These are phyloP conservation scores for Colletotrichum truncatum DNA, from an alignment of 2,329 filamentous ascomycete genomes.

Conservation along the genomic window DNA sequence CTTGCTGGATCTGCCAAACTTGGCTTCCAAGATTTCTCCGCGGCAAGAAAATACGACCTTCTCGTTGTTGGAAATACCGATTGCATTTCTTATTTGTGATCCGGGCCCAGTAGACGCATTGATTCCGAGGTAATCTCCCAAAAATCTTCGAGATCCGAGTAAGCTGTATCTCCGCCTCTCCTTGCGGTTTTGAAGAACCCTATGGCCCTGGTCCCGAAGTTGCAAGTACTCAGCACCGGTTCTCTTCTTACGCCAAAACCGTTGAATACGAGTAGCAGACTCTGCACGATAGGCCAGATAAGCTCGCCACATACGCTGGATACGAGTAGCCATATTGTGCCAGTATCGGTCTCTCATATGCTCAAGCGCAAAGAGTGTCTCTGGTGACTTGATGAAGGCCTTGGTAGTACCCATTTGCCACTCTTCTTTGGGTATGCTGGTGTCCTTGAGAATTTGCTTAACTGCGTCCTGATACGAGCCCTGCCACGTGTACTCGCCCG, in stretches of 20 bases:
- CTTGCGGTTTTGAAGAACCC: conserved; percentile 83
- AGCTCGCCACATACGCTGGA: conserved; percentile 96
- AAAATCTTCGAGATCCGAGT: conserved; percentile 88
- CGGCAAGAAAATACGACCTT: conserved; percentile 88
- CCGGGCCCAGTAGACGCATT: conserved; percentile 83
- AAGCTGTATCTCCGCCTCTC: conserved; percentile 92
- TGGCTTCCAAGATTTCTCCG: conserved; percentile 88
- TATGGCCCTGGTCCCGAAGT: conserved; percentile 87
- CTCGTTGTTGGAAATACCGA: conserved; percentile 78
- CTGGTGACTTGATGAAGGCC: conserved; percentile 97
- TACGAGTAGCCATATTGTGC: conserved; percentile 99
- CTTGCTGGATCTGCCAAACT: conserved; percentile 96
- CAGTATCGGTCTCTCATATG: conserved; percentile 98
- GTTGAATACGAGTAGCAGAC: conserved; percentile 91
- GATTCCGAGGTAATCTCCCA: conserved; percentile 94
- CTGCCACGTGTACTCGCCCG: conserved; percentile 96
- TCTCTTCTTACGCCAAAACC: conserved; percentile 94
- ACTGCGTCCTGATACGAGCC: conserved; percentile 89
- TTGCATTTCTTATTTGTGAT: conserved; percentile 79
- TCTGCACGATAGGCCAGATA: conserved; percentile 93
- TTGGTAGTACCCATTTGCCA: conserved; percentile 98
- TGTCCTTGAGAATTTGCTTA: conserved; percentile 94
- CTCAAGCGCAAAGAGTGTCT: conserved; percentile 95
- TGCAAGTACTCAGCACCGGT: conserved; percentile 90
- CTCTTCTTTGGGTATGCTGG: conserved; percentile 92